Conservation (phyloP, 345 rosid species). For the Kandelia obovata region DNA sequence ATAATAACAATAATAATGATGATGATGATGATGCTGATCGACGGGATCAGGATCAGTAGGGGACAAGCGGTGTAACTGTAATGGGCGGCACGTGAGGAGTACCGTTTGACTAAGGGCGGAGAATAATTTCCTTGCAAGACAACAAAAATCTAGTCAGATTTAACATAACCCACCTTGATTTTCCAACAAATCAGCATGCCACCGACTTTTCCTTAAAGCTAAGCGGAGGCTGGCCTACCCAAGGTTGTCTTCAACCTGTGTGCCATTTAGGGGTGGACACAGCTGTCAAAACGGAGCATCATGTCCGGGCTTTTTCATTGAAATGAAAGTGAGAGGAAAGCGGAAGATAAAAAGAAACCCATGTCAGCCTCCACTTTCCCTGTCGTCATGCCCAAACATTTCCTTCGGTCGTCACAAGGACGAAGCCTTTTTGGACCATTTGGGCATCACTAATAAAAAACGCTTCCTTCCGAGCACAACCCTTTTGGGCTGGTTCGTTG, state of each 20-base stretch:
- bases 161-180: not conserved
- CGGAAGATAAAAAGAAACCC: not conserved
- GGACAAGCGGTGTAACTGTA: too few relatives aligned
- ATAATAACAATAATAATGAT: too few relatives aligned
- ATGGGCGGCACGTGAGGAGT: too few relatives aligned
- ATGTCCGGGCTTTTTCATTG: not conserved
- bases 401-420: too few relatives aligned
- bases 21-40: too few relatives aligned
- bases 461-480: too few relatives aligned
- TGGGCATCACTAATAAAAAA: too few relatives aligned
- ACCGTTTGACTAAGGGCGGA: not conserved
- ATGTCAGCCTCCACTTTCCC: not conserved
- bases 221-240: not conserved
- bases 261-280: not conserved
- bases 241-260: not conserved
- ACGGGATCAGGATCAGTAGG: too few relatives aligned
- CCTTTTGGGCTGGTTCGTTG: too few relatives aligned
- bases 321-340: not conserved
- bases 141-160: conserved; percentile 5
- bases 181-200: not conserved
- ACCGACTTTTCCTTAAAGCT: not conserved
- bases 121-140: not conserved
- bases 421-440: too few relatives aligned
- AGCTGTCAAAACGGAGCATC: not conserved
- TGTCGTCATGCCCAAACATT: too few relatives aligned